phyloP scores from a whole-genome alignment of 2,329 filamentous ascomycete genomes.

The Cercospora sp. region DNA sequence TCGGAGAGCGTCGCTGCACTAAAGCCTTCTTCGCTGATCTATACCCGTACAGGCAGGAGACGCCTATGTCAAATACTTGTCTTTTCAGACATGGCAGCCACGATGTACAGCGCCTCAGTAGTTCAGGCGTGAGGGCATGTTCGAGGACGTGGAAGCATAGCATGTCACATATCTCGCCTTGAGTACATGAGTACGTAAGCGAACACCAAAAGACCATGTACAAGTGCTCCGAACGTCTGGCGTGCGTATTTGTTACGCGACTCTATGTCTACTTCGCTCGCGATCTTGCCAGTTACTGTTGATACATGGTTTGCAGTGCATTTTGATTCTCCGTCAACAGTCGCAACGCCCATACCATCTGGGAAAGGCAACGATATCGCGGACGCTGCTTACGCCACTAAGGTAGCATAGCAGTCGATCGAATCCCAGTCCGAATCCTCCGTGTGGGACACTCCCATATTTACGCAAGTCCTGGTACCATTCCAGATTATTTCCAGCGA shows the following conservation, averaged over 20 bases:
- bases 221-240: background rate
- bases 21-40: constrained; percentile 10
- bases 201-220: background rate
- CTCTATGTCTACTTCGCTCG: background rate
- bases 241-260: background rate
- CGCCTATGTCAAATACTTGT: background rate
- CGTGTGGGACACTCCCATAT: constrained; percentile 89
- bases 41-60: constrained; percentile 2
- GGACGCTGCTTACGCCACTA: constrained; percentile 75
- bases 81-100: background rate
- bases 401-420: constrained; percentile 84
- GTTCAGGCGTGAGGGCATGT: background rate
- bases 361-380: constrained; percentile 84
- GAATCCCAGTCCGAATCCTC: constrained; percentile 87
- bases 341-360: constrained; percentile 60
- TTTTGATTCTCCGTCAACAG: constrained; percentile 25
- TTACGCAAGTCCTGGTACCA: constrained; percentile 89
- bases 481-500: constrained; percentile 55
- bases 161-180: background rate
- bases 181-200: background rate
- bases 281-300: background rate
- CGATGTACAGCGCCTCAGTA: background rate
- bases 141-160: background rate
- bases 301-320: background rate
- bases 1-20: constrained; percentile 4